phyloP scores from a whole-genome alignment of 129 eudicot genomes.

The Flaveria robusta region DNA sequence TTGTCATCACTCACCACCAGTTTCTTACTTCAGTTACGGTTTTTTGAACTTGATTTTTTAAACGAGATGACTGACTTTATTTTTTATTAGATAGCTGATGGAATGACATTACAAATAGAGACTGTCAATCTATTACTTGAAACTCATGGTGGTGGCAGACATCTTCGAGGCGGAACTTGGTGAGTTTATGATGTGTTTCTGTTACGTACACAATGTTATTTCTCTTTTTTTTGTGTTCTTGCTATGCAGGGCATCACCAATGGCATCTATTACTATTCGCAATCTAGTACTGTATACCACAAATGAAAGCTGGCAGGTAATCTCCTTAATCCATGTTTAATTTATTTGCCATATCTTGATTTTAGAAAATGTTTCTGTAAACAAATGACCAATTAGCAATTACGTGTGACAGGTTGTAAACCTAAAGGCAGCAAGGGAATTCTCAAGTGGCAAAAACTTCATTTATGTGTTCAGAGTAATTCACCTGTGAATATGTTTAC shows the following conservation, averaged over 20 bases:
- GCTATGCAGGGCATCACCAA: slow-evolving; percentile 76
- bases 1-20: neutral
- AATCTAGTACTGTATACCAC: slow-evolving; percentile 81
- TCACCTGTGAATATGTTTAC: neutral
- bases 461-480: slow-evolving; percentile 89
- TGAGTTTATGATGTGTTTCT: slow-evolving; percentile 33
- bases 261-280: slow-evolving; percentile 93
- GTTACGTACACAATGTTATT: neutral
- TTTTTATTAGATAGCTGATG: slow-evolving; percentile 82
- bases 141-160: slow-evolving; percentile 85
- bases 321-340: neutral
- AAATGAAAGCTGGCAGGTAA: slow-evolving; percentile 87
- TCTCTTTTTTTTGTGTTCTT: slow-evolving; percentile 7
- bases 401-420: slow-evolving; percentile 62
- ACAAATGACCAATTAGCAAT: slow-evolving; percentile 13
- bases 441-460: slow-evolving; percentile 64
- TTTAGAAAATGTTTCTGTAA: slow-evolving; percentile 16
- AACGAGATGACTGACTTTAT: neutral
- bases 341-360: neutral
- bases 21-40: neutral
- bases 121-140: slow-evolving; percentile 80
- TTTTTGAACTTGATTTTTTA: neutral
- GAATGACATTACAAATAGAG: slow-evolving; percentile 81
- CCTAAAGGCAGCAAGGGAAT: slow-evolving; percentile 93
- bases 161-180: slow-evolving; percentile 71